A percentile compares a stretch with the other conserved stretches of the same genome.
phyloP scores from a whole-genome alignment of 2,329 filamentous ascomycete genomes.

The Plenodomus tracheiphilus region DNA sequence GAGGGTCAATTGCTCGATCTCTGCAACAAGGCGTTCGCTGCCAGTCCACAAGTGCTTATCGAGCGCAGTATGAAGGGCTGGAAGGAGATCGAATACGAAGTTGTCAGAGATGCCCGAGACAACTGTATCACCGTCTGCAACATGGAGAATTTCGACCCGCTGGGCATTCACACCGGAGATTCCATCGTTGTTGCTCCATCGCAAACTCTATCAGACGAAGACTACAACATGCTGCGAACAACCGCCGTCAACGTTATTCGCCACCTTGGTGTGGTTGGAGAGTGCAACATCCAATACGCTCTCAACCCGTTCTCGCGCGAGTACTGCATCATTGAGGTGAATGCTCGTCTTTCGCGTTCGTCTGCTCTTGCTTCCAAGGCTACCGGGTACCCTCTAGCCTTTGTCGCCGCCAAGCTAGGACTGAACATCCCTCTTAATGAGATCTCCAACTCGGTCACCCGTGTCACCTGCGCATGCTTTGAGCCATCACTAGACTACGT shows the following conservation, averaged over 20 bases:
- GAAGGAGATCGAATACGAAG: conserved; percentile 99
- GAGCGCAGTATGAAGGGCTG: conserved; percentile 99
- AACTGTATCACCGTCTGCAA: conserved; percentile 99
- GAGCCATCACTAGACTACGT: conserved; percentile 98
- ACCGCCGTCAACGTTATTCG: conserved; percentile 97
- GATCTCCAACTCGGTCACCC: conserved; percentile 94
- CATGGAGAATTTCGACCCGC: conserved; percentile 99
- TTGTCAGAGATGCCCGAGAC: conserved; percentile 91
- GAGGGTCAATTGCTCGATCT: conserved; percentile 80
- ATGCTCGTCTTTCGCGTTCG: conserved; percentile 91
- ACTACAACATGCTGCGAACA: conserved; percentile 98
- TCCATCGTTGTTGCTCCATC: conserved; percentile 98
- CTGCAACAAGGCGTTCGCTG: conserved; percentile 92
- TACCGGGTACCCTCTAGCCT: conserved; percentile 93
- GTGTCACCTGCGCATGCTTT: conserved; percentile 95
- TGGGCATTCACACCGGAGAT: conserved; percentile 97
- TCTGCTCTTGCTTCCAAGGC: conserved; percentile 96
- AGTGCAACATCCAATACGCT: conserved; percentile 99
- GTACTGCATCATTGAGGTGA: conserved; percentile 99
- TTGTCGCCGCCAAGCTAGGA: conserved; percentile 95
- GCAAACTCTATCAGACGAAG: conserved; percentile 93
- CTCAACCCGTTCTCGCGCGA: conserved; percentile 93
- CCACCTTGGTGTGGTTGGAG: conserved; percentile 94
- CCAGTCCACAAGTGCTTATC: conserved; percentile 92
- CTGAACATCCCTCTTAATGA: conserved; percentile 94